phyloP scores from a whole-genome alignment of 2,329 filamentous ascomycete genomes.

The Sarocladiaceae sp. region DNA sequence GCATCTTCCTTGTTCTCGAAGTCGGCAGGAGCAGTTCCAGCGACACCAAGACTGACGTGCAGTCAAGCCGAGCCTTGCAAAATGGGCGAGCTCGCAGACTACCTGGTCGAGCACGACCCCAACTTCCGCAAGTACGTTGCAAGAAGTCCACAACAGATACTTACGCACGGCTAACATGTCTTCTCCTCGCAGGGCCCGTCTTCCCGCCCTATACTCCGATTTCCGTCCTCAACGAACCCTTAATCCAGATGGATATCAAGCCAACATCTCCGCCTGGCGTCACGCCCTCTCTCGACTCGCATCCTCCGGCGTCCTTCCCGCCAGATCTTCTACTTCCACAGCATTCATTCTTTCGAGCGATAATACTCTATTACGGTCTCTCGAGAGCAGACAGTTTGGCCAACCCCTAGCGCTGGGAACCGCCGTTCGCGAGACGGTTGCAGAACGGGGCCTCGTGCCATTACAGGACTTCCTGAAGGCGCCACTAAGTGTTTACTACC shows the following conservation, averaged over 20 bases:
- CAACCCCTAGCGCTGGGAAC: conserved; percentile 75
- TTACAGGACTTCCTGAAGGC: conserved; percentile 62
- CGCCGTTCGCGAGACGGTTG: conserved; percentile 71
- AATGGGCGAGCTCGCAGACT: conserved; percentile 68
- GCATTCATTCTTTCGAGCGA: conserved; percentile 51
- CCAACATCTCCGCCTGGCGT: conserved; percentile 78
- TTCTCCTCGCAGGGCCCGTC: conserved; percentile 54
- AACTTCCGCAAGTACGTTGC: conserved; percentile 53
- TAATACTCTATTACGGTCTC: conserved; percentile 61
- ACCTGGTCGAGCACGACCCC: conserved; percentile 55
- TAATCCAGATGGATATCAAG: conserved; percentile 81
- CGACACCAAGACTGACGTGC: too few relatives aligned
- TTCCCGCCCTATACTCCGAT: conserved; percentile 85
- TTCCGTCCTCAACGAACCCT: conserved; percentile 69
- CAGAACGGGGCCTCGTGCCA: conserved; percentile 65
- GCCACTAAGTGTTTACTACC: conserved; percentile 67
- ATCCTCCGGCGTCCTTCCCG: conserved; percentile 51
- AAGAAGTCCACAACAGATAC: not conserved
- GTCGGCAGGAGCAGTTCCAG: too few relatives aligned
- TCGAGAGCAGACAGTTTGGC: conserved; percentile 76
- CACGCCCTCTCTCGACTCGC: conserved; percentile 67
- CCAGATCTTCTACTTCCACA: conserved; percentile 33
- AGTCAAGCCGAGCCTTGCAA: conserved; percentile 16
- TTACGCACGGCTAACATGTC: not conserved
- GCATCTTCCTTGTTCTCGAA: too few relatives aligned